Evolutionary conservation across 306 rosid species (phyloP), one percentile per base, ranked within the genome.

Genomic region (Morella rubra): DNA sequence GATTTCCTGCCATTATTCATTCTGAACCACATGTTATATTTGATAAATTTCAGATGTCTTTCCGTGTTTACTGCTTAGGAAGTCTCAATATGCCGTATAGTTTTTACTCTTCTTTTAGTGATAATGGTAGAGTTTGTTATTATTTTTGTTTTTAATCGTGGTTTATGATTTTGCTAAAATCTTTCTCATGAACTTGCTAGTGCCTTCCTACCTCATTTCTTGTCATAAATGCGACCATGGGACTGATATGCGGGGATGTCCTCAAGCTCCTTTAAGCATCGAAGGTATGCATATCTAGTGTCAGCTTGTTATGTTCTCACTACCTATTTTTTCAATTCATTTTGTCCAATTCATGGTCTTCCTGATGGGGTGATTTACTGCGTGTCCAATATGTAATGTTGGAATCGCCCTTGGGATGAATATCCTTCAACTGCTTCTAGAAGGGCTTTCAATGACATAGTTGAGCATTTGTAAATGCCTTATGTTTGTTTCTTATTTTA

Each of bases 221-320:
- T 95, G 99, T 85, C 69, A 85, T 73, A 95, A 95, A 62, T 92
- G 99, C 72, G 99, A 97, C 81, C 98, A 95, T 59, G 95, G 97
- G 77, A 86, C 92, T 24, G 97, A 92, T 81, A n/a, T 88, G 74
- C 88, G 97, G 75, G 99, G 99, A 74, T 95, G 99, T 78, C 99
- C 98, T 66, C 99, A 95, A 71, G 50, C 76, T 78, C 98, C 93
- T 18, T 85, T 91, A 59, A 77, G 70, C 81, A 81, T 79, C 49
- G 97, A 86, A 95, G 99, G 99, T 95, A 87, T 75, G 41, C 59
- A 4, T 41, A n/a, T n/a, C 54, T 52, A 51, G 4, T 66, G 61
- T 55, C 7, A 40, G 45, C 64, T 32, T 54, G 44, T 72, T 27
- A 73, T 64, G 18, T 54, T 75, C 14, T 42, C 71, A 66, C 14